Evolutionary conservation across 371 early-diverging fungal species (phyloP).

Genomic region (Mortierella sp.): DNA sequence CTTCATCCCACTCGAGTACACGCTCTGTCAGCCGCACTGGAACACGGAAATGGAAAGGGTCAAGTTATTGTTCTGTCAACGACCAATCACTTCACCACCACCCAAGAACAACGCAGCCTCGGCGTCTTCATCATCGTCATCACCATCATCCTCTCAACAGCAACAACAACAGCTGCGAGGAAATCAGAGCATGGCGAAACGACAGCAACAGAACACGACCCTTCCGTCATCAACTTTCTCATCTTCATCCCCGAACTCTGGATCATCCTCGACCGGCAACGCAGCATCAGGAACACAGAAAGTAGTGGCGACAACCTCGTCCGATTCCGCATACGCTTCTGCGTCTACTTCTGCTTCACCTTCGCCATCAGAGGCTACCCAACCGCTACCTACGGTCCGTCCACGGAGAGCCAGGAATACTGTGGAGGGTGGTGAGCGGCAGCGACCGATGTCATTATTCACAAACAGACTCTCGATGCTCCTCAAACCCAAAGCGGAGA

Average conservation of each 20-base stretch:
- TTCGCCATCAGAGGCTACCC: neutral
- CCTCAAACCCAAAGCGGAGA: conserved; percentile 13
- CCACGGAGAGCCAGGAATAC: conserved; percentile 10
- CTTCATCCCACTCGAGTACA: conserved; percentile 76
- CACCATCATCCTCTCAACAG: no score
- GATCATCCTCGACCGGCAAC: no score
- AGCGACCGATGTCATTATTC: conserved; percentile 13
- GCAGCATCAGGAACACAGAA: neutral
- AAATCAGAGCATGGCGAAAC: neutral
- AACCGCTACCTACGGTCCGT: neutral
- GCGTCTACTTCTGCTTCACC: neutral
- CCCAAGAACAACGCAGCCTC: no score
- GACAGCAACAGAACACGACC: neutral
- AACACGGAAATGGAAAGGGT: conserved; percentile 74
- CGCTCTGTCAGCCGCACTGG: conserved; percentile 86
- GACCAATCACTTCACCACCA: conserved; percentile 60
- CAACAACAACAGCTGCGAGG: neutral
- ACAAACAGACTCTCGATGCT: conserved; percentile 30
- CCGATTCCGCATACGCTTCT: neutral
- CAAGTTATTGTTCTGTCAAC: conserved; percentile 61
- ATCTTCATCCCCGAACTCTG: no score
- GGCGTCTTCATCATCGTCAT: no score
- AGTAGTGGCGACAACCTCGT: neutral
- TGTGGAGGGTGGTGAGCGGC: conserved; percentile 11
- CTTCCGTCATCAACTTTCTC: no score